phyloP scores from a whole-genome alignment of 163 green algal species.

The Chloromonas sp. region DNA sequence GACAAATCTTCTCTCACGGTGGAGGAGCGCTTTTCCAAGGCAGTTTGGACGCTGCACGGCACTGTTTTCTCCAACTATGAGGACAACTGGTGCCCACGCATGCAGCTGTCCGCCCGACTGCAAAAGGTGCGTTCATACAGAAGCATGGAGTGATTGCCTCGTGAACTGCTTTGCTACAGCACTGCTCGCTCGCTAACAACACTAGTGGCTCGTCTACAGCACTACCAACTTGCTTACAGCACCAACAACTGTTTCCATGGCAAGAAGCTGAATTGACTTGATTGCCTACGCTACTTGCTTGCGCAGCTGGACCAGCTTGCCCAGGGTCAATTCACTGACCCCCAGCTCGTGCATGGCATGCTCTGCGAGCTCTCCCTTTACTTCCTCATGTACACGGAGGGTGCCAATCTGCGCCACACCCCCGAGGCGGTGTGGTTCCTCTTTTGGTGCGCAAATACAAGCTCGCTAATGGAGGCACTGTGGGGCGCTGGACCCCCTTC shows the following conservation, averaged over 20 bases:
- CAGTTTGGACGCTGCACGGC: constrained; percentile 44
- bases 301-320: constrained; percentile 6
- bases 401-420: constrained; percentile 26
- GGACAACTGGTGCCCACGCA: constrained; percentile 46
- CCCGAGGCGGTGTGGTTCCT: constrained; percentile 66
- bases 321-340: constrained; percentile 10
- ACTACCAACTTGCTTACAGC: too few species aligned
- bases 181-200: too few species aligned
- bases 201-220: too few species aligned
- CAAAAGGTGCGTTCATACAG: not conserved
- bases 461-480: constrained; percentile 10
- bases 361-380: constrained; percentile 60
- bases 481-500: constrained; percentile 1
- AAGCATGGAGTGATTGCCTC: too few species aligned
- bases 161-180: too few species aligned
- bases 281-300: not conserved
- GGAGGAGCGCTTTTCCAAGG: constrained; percentile 34
- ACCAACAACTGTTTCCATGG: too few species aligned
- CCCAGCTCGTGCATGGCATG: constrained; percentile 29
- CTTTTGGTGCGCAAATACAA: constrained; percentile 47
- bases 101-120: constrained; percentile 29
- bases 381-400: constrained; percentile 43
- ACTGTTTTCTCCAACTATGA: constrained; percentile 45
- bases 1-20: constrained; percentile 11
- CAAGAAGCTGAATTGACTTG: too few species aligned